A percentile compares a stretch with the other conserved stretches of the same genome.
Conservation (phyloP, 202 grass and related monocot species). For the Musa balbisiana region DNA sequence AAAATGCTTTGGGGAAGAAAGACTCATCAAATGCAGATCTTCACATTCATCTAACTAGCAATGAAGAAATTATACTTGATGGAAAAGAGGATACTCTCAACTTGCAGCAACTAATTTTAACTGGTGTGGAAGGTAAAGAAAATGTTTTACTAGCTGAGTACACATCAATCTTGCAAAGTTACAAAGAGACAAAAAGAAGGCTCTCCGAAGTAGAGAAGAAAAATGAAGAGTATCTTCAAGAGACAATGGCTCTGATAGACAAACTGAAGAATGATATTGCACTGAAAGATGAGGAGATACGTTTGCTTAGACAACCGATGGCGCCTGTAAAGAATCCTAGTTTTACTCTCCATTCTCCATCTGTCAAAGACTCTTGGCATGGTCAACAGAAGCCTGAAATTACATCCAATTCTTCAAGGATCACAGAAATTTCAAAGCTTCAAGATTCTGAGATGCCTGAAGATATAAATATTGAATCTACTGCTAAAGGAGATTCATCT, state of each 20-base stretch:
- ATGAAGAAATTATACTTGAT: conserved; percentile 10
- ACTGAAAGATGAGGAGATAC: conserved; percentile 70
- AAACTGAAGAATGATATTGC: conserved; percentile 82
- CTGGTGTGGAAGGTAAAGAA: conserved; percentile 64
- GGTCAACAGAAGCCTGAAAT: neutral
- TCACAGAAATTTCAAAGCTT: neutral
- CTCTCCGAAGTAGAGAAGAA: conserved; percentile 67
- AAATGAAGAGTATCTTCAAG: conserved; percentile 60
- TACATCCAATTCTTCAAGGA: neutral
- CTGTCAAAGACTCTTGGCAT: neutral
- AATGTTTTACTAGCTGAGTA: conserved; percentile 53
- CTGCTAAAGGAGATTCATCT: conserved; percentile 21
- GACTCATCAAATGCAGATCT: conserved; percentile 10
- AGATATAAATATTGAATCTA: conserved; percentile 3
- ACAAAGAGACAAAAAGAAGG: conserved; percentile 68
- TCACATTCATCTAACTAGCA: conserved; percentile 5
- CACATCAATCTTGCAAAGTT: conserved; percentile 57
- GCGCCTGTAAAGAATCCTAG: conserved; percentile 35
- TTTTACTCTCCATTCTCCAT: neutral
- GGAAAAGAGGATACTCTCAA: conserved; percentile 27
- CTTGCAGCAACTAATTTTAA: conserved; percentile 50
- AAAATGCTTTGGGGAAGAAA: conserved; percentile 20
- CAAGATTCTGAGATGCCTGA: neutral
- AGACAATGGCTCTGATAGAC: conserved; percentile 45
- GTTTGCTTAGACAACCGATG: conserved; percentile 37